Evolutionary conservation across 768 basidiomycete genomes (phyloP).

Genomic region (Nidularia sp.): DNA sequence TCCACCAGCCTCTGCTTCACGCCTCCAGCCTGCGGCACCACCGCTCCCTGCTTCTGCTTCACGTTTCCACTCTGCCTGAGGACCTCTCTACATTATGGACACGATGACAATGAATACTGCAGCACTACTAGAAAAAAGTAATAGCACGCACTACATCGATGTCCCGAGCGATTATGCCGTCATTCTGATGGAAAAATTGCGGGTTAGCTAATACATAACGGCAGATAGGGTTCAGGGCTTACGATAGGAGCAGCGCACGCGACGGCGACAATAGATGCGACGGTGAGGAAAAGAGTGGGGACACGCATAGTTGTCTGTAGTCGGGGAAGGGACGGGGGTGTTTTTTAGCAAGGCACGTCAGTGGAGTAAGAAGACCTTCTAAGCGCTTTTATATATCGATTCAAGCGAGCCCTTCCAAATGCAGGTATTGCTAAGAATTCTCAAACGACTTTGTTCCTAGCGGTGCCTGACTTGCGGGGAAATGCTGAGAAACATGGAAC

Average conservation of each 20-base stretch:
- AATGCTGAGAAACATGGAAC: background rate
- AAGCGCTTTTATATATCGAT: background rate
- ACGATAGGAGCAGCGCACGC: conserved; percentile 12
- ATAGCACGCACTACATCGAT: conserved; percentile 10
- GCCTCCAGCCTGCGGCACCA: conserved; percentile 3
- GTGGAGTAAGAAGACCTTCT: background rate
- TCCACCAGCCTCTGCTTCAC: conserved; percentile 6
- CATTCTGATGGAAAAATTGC: conserved; percentile 7
- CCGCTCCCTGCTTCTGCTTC: conserved; percentile 2
- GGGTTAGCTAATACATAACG: background rate
- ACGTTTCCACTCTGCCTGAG: conserved; percentile 2
- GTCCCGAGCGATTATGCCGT: conserved; percentile 8
- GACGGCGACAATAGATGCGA: conserved; percentile 3
- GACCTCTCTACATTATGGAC: background rate
- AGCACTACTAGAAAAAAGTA: background rate
- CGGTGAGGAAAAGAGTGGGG: background rate
- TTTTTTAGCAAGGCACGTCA: background rate
- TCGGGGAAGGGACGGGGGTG: background rate
- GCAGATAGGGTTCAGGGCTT: background rate
- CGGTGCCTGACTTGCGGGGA: conserved; percentile 14
- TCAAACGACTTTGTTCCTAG: conserved; percentile 9
- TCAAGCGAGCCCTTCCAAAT: conserved; percentile 13
- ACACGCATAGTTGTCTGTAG: background rate
- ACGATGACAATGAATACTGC: background rate
- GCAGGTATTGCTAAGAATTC: conserved; percentile 13